Base-by-base conservation (phyloP, 2,329 filamentous ascomycete genomes). In the Cryphonectria parasitica region DNA sequence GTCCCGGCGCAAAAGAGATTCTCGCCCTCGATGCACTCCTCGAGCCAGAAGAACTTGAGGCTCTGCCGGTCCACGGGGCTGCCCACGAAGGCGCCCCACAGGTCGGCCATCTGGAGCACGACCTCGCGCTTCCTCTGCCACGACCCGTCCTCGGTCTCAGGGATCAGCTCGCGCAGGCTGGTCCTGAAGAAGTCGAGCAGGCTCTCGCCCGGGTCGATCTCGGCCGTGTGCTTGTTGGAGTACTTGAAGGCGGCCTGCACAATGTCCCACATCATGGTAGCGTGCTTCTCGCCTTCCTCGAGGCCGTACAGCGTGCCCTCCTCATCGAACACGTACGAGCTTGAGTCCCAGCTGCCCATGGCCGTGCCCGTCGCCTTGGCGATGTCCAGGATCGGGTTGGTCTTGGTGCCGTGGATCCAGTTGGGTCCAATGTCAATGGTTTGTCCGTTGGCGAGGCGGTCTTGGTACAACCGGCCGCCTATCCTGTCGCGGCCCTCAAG, bases 1-100 rank as follows among this genome's bases (percentile, higher is more conserved):
- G 88, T 90, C 15, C 86, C 87, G 6, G 85, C 84, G 70, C 87
- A 88, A 73, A 89, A 89, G 17, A 90, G 78, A 69, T 89, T 90
- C 74, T 89, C 88, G 62, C 91, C 91, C 77, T 93, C 91, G 67
- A 94, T 90, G 74, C 90, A 92, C 79, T 94, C 91, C 77, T 94
- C 92, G 6, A 94, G 78, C 90, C 91, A 93, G 77, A 93, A 92
- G 80, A 89, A 94, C 80, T 90, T 92, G 43, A 94, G 82, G 75
- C 90, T 93, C 77, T 94, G 92, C 36, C 77, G 85, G 67, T 84
- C 80, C 11, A 92, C 83, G 0, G 88, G 86, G 71, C 86, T 90
- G 19, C 92, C 92, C 7, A 93, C 85, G 77, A 92, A 94, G 0
- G 87, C 87, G 2, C 91, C 91, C 90, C 91, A 93, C 75, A 89